phyloP scores from a whole-genome alignment of 2,329 filamentous ascomycete genomes.

The Periconia macrospinosa region DNA sequence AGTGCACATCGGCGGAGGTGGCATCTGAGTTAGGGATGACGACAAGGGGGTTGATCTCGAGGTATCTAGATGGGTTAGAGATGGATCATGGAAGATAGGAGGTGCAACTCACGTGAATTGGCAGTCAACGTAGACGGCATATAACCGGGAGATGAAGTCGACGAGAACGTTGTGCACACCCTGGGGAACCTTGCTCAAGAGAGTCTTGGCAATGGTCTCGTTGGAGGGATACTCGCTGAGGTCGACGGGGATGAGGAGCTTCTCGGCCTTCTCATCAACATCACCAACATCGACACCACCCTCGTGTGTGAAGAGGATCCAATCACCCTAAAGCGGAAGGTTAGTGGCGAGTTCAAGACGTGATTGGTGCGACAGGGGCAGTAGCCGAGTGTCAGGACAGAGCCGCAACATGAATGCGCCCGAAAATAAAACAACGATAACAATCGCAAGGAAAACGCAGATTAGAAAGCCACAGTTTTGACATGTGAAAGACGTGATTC shows the following conservation, averaged over 20 bases:
- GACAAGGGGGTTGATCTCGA: constrained; percentile 99
- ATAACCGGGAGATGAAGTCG: constrained; percentile 97
- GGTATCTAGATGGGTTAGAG: constrained; percentile 60
- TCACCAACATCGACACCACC: constrained; percentile 99
- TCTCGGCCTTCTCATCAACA: constrained; percentile 98
- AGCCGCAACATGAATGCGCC: constrained; percentile 38
- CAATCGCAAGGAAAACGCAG: constrained; percentile 11
- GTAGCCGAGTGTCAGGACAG: constrained; percentile 23
- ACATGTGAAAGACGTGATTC: constrained; percentile 39
- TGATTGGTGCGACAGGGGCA: constrained; percentile 28
- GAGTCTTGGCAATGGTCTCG: constrained; percentile 80
- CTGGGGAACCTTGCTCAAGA: constrained; percentile 91
- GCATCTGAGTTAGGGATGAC: constrained; percentile 92
- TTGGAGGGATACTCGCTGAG: constrained; percentile 94
- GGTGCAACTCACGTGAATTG: constrained; percentile 74
- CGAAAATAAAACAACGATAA: constrained; percentile 15
- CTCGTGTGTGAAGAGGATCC: constrained; percentile 99
- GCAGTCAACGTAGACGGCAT: constrained; percentile 99
- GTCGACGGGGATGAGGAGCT: constrained; percentile 96
- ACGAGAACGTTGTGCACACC: constrained; percentile 97
- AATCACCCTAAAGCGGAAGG: constrained; percentile 74
- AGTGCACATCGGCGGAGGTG: constrained; percentile 93
- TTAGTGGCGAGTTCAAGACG: constrained; percentile 31
- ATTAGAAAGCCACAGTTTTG: constrained; percentile 19
- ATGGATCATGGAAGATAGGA: neutral